phyloP scores from a whole-genome alignment of 2,329 filamentous ascomycete genomes.

The Akanthomyces muscarius region DNA sequence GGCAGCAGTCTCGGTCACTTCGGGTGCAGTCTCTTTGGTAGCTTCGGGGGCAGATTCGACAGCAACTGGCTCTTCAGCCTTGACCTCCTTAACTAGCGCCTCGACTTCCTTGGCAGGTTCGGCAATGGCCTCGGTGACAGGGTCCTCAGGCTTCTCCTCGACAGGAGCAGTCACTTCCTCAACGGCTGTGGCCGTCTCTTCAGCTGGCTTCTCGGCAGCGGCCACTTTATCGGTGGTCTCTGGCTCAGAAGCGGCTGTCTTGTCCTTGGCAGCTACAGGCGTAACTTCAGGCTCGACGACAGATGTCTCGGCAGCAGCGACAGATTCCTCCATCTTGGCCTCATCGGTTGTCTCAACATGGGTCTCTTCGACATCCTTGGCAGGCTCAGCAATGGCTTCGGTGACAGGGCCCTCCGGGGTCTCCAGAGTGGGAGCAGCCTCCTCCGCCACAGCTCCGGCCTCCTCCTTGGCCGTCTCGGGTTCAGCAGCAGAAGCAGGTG shows the following conservation, averaged over 20 bases:
- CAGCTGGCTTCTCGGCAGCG: not conserved
- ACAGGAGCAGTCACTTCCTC: constrained; percentile 4
- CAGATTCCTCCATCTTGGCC: not conserved
- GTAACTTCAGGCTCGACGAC: constrained; percentile 13
- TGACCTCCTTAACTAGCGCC: not conserved
- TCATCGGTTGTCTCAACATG: not conserved
- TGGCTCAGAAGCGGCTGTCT: constrained; percentile 18
- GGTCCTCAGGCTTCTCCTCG: constrained; percentile 7
- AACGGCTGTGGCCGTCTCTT: not conserved
- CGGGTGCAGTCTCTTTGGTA: not conserved
- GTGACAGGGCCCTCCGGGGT: constrained; percentile 12
- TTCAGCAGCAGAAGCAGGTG: constrained; percentile 23
- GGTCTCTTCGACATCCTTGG: constrained; percentile 19
- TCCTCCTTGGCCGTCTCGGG: constrained; percentile 8
- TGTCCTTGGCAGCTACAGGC: constrained; percentile 10
- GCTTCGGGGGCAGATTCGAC: constrained; percentile 21
- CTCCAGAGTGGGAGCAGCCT: not conserved
- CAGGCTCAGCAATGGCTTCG: constrained; percentile 18
- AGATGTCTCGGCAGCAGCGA: constrained; percentile 20
- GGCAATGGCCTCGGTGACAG: not conserved
- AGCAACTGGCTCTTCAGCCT: not conserved
- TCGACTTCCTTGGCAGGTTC: not conserved
- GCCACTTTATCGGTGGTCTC: not conserved
- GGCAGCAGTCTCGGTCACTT: constrained; percentile 4
- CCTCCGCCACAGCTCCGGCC: constrained; percentile 15